Conservation (phyloP, 306 rosid species). For the Mimosa bimucronata region DNA sequence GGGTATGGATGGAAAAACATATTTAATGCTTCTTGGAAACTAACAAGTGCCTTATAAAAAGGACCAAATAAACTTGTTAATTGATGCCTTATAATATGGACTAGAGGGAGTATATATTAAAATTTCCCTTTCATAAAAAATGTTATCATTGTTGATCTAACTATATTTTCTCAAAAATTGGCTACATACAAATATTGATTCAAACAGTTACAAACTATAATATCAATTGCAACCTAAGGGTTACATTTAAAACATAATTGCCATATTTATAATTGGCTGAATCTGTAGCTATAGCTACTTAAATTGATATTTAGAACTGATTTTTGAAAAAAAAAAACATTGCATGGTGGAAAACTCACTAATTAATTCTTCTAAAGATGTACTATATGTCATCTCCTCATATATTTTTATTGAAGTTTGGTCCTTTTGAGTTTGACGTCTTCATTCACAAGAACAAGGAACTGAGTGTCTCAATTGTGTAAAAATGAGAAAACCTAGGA, state of each 20-base stretch:
- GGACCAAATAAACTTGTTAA: no score
- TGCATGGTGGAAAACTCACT: no score
- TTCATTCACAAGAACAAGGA: background rate
- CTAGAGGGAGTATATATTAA: no score
- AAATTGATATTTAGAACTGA: no score
- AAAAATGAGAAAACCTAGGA: conserved; percentile 22
- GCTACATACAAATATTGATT: background rate
- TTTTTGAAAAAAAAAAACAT: no score
- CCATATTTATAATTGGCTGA: background rate
- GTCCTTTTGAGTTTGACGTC: conserved; percentile 2
- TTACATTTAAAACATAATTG: background rate
- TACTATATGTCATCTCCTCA: background rate
- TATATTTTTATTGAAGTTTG: conserved; percentile 19
- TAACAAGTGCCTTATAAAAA: no score
- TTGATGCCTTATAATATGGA: no score
- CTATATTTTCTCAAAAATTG: background rate
- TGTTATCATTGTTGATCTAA: background rate
- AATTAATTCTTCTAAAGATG: no score
- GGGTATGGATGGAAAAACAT: no score
- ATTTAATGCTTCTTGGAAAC: no score
- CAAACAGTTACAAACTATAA: background rate
- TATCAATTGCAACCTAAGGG: background rate
- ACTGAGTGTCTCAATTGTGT: conserved; percentile 5
- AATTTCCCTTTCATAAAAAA: background rate
- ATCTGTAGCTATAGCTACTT: background rate